Evolutionary conservation across 441 rosid genomes (phyloP).

Genomic region (Biscutella laevigata): DNA sequence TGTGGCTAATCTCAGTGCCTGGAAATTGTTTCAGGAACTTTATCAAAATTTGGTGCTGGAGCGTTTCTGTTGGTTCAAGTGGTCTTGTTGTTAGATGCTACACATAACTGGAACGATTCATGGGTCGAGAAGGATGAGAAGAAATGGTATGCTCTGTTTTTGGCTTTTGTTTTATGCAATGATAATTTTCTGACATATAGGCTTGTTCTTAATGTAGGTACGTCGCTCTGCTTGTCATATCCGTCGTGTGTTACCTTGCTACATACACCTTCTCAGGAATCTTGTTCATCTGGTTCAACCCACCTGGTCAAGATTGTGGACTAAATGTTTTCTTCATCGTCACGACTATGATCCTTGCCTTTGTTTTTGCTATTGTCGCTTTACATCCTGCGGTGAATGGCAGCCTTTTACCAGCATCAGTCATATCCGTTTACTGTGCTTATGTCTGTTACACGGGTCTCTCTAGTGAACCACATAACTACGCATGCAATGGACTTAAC

Average conservation of each 20-base stretch:
- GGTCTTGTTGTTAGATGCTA: constrained; percentile 67
- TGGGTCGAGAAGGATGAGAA: constrained; percentile 97
- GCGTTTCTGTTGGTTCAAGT: constrained; percentile 87
- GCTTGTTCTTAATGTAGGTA: constrained; percentile 47
- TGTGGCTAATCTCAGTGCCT: not conserved
- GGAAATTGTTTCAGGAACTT: constrained; percentile 41
- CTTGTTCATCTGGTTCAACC: constrained; percentile 91
- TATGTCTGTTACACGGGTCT: constrained; percentile 96
- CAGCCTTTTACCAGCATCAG: constrained; percentile 97
- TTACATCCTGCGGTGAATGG: constrained; percentile 92
- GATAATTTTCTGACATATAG: not conserved
- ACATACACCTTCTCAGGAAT: constrained; percentile 74
- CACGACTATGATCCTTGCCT: constrained; percentile 80
- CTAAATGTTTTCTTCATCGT: constrained; percentile 87
- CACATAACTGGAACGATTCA: constrained; percentile 89
- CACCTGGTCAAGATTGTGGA: constrained; percentile 87
- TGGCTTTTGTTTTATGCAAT: not conserved
- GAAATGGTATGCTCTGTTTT: constrained; percentile 52
- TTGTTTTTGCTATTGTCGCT: constrained; percentile 58
- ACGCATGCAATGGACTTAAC: constrained; percentile 85
- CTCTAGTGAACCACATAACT: constrained; percentile 83
- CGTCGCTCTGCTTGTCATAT: constrained; percentile 69
- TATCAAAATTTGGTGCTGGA: constrained; percentile 91
- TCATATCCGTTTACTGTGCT: constrained; percentile 83
- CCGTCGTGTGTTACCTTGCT: constrained; percentile 71